Conservation (phyloP, 352 stramenopile species). For the Pythium rishiriense region DNA sequence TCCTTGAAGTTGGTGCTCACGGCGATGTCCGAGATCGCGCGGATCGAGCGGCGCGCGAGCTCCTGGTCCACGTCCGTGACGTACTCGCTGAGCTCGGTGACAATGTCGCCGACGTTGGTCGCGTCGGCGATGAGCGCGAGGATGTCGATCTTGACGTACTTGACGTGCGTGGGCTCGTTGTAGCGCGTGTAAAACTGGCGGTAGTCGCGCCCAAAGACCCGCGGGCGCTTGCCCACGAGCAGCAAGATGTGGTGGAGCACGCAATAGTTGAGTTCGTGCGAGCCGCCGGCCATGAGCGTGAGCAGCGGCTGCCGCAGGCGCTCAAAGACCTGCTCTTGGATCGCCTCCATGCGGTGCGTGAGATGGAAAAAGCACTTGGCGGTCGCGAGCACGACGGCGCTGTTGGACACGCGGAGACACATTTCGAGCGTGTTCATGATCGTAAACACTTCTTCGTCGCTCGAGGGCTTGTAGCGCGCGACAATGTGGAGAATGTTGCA, state of each 20-base stretch:
- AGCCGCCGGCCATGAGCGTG: slow-evolving; percentile 96
- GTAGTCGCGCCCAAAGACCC: slow-evolving; percentile 98
- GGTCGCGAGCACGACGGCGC: slow-evolving; percentile 94
- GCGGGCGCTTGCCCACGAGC: slow-evolving; percentile 93
- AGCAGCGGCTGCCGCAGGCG: slow-evolving; percentile 96
- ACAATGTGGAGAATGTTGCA: slow-evolving; percentile 96
- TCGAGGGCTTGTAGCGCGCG: slow-evolving; percentile 92
- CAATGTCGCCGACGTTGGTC: slow-evolving; percentile 95
- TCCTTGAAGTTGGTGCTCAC: slow-evolving; percentile 75
- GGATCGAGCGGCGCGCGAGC: slow-evolving; percentile 91
- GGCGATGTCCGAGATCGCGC: slow-evolving; percentile 93
- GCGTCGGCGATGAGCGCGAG: slow-evolving; percentile 94
- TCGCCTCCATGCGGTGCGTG: slow-evolving; percentile 91
- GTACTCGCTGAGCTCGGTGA: slow-evolving; percentile 97
- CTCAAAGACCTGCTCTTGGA: slow-evolving; percentile 88
- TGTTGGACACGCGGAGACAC: slow-evolving; percentile 95
- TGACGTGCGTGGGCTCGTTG: slow-evolving; percentile 98
- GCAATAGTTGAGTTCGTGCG: slow-evolving; percentile 93
- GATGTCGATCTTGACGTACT: slow-evolving; percentile 98
- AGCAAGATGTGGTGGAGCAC: slow-evolving; percentile 97
- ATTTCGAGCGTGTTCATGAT: slow-evolving; percentile 98
- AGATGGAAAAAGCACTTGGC: slow-evolving; percentile 98
- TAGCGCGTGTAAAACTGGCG: slow-evolving; percentile 98
- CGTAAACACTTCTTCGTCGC: slow-evolving; percentile 95
- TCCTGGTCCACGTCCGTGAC: slow-evolving; percentile 94